A percentile compares a stretch with the other conserved stretches of the same genome.
These are phyloP conservation scores for Backusella liffmaniae DNA, from an alignment of 192 early-diverging fungal genomes.

Conservation along the genomic window DNA sequence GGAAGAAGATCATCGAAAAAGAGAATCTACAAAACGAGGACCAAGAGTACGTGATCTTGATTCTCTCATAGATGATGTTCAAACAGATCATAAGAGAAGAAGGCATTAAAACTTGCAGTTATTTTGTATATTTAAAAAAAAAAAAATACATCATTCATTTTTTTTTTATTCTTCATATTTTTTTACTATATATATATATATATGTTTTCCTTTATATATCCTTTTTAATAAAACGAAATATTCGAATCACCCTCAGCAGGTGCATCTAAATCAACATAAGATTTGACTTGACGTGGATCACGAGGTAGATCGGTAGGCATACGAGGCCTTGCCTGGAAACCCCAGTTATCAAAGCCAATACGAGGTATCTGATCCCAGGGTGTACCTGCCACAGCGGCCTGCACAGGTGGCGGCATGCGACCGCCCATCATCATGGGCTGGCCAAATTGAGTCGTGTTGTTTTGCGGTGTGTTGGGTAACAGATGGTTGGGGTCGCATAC, in stretches of 20 bases:
- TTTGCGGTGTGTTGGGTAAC: conserved; percentile 29
- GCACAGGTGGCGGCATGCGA: conserved; percentile 29
- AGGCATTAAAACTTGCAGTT: background rate
- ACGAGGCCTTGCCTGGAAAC: background rate
- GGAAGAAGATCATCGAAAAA: background rate
- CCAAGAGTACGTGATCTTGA: background rate
- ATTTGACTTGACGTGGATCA: conserved; percentile 79
- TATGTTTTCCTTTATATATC: too few species aligned
- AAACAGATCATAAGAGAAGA: background rate
- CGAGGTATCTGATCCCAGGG: conserved; percentile 58
- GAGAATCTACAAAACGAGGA: background rate
- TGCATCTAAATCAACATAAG: conserved; percentile 87
- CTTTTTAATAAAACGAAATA: too few species aligned
- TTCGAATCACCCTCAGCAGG: conserved; percentile 59
- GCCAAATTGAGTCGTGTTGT: background rate
- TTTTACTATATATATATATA: too few species aligned
- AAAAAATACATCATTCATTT: too few species aligned
- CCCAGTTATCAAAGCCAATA: conserved; percentile 51
- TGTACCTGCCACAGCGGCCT: conserved; percentile 44
- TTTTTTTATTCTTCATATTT: too few species aligned
- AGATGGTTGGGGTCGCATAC: conserved; percentile 84
- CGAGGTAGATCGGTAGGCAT: conserved; percentile 29
- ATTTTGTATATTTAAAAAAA: background rate
- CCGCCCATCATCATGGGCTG: conserved; percentile 10
- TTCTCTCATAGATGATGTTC: background rate